phyloP scores from a whole-genome alignment of 2,329 filamentous ascomycete species.

The Arachnomyces sp. region DNA sequence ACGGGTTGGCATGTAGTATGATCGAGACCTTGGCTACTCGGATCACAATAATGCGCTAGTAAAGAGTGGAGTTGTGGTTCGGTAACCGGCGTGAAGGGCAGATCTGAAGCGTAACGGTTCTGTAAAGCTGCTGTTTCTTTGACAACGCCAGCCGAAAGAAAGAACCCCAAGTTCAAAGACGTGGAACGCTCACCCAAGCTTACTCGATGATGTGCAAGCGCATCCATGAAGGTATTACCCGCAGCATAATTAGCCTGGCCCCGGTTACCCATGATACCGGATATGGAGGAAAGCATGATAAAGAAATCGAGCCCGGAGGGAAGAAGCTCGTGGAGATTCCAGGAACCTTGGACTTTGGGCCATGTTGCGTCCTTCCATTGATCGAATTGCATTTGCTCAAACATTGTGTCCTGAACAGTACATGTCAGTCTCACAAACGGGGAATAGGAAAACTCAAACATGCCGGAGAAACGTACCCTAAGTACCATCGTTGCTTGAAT shows the following conservation, averaged over 20 bases:
- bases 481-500: slow-evolving; percentile 15
- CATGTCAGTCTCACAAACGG: not conserved
- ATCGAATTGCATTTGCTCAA: slow-evolving; percentile 7
- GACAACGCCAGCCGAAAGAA: no score
- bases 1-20: no score
- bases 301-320: slow-evolving; percentile 15
- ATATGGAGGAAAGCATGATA: slow-evolving; percentile 15
- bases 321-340: slow-evolving; percentile 5
- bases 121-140: no score
- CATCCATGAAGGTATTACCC: slow-evolving; percentile 32
- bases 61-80: slow-evolving; percentile 18
- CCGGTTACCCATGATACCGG: slow-evolving; percentile 27
- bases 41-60: slow-evolving; percentile 12
- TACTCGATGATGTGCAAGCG: slow-evolving; percentile 20
- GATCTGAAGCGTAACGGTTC: no score
- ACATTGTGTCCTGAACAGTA: slow-evolving; percentile 3
- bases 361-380: slow-evolving; percentile 1
- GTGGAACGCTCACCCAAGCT: slow-evolving; percentile 15
- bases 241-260: slow-evolving; percentile 35
- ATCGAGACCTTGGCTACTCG: no score
- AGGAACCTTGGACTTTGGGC: slow-evolving; percentile 5
- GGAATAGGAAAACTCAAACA: no score
- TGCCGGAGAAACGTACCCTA: slow-evolving; percentile 2
- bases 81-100: no score
- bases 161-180: slow-evolving; percentile 27